phyloP scores from a whole-genome alignment of 1,139 yeast genomes.

The Candida sp. region DNA sequence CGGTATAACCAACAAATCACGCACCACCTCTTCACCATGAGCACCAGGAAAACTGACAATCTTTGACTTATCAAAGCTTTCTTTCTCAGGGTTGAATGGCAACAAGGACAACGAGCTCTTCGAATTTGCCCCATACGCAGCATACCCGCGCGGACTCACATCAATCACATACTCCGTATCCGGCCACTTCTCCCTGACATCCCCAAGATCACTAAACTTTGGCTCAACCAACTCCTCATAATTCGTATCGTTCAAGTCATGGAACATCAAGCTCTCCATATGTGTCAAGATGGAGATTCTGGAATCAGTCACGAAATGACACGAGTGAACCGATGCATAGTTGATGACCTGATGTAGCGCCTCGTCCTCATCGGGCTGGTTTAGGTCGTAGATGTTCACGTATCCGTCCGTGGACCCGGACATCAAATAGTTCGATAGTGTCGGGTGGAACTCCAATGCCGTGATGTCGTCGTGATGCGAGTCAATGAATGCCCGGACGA shows the following conservation, averaged over 20 bases:
- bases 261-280: slow-evolving; percentile 89
- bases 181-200: slow-evolving; percentile 71
- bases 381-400: slow-evolving; percentile 79
- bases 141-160: slow-evolving; percentile 60
- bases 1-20: slow-evolving; percentile 59
- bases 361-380: slow-evolving; percentile 79
- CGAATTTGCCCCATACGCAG: slow-evolving; percentile 72
- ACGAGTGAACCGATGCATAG: slow-evolving; percentile 83
- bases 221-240: slow-evolving; percentile 63
- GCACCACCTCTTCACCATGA: slow-evolving; percentile 88
- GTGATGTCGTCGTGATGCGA: slow-evolving; percentile 97
- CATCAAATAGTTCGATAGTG: slow-evolving; percentile 58
- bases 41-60: slow-evolving; percentile 60
- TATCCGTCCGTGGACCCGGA: slow-evolving; percentile 97
- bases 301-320: slow-evolving; percentile 67
- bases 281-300: slow-evolving; percentile 82
- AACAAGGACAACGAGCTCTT: slow-evolving; percentile 50
- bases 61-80: slow-evolving; percentile 40
- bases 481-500: slow-evolving; percentile 67
- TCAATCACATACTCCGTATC: slow-evolving; percentile 87
- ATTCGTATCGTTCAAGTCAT: slow-evolving; percentile 66
- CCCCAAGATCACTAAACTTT: slow-evolving; percentile 71
- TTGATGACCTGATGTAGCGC: slow-evolving; percentile 89
- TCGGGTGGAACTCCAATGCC: slow-evolving; percentile 78
- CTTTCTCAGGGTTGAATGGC: slow-evolving; percentile 57